A percentile compares a stretch with the other conserved stretches of the same genome.
Evolutionary conservation across 129 eudicot genomes (phyloP).

Genomic region (Rutidosis leptorrhynchoides): DNA sequence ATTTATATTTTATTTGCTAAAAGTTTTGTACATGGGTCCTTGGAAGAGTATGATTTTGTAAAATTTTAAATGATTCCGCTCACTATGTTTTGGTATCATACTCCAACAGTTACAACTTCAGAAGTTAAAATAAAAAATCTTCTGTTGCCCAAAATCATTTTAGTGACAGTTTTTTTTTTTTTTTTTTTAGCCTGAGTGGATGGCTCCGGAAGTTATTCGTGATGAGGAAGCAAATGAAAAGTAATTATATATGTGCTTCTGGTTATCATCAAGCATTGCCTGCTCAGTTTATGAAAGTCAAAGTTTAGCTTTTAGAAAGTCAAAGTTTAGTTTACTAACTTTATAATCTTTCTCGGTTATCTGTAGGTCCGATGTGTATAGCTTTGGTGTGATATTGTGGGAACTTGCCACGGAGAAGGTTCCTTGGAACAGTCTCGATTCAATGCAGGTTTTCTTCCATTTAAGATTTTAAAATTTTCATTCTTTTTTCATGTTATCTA

Average conservation of each 20-base stretch:
- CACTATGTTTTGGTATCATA: too few species aligned
- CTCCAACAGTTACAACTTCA: too few species aligned
- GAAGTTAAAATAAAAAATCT: too few species aligned
- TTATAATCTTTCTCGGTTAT: not conserved
- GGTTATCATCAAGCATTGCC: too few species aligned
- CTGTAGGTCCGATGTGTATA: slow-evolving; percentile 74
- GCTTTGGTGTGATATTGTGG: slow-evolving; percentile 82
- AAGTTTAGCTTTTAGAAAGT: too few species aligned
- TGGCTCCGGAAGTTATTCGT: slow-evolving; percentile 93
- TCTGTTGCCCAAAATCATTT: too few species aligned
- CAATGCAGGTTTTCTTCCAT: slow-evolving; percentile 59
- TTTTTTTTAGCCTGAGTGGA: slow-evolving; percentile 69
- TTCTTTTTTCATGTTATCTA: not conserved
- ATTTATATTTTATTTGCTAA: too few species aligned
- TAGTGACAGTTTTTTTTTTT: not conserved
- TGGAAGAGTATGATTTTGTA: too few species aligned
- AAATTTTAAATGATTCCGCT: too few species aligned
- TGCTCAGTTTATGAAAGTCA: not conserved
- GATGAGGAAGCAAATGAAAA: slow-evolving; percentile 76
- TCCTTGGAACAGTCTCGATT: slow-evolving; percentile 70
- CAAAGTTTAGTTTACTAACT: too few species aligned
- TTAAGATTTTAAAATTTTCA: not conserved
- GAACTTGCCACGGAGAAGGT: slow-evolving; percentile 75
- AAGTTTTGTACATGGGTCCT: too few species aligned
- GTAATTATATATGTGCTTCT: slow-evolving; percentile 27